Evolutionary conservation across 1,284 basidiomycete genomes (phyloP).

Genomic region (Microbotryum lychnidis-dioicae): DNA sequence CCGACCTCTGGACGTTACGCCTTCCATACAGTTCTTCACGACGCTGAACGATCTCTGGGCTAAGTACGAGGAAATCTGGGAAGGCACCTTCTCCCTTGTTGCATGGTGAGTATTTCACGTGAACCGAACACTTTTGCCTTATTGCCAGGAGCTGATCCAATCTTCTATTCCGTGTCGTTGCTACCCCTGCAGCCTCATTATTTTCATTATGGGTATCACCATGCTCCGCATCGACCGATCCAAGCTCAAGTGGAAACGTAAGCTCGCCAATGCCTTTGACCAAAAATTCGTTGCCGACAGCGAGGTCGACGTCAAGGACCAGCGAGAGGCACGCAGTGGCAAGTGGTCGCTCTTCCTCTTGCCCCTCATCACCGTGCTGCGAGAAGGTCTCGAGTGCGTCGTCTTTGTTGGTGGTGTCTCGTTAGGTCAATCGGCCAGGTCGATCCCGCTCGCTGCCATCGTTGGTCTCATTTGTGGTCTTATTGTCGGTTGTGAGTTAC

Average conservation of each 20-base stretch:
- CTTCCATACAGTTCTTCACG: conserved; percentile 44
- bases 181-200: conserved; percentile 50
- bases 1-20: not conserved
- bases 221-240: conserved; percentile 55
- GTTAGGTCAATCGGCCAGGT: conserved; percentile 64
- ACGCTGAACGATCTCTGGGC: conserved; percentile 49
- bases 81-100: conserved; percentile 64
- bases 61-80: conserved; percentile 50
- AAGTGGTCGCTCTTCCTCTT: conserved; percentile 81
- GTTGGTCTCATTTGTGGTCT: conserved; percentile 69
- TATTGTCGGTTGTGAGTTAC: conserved; percentile 49
- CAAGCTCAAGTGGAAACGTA: conserved; percentile 81
- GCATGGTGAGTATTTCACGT: conserved; percentile 43
- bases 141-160: not conserved
- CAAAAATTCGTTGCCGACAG: conserved; percentile 39
- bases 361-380: conserved; percentile 78
- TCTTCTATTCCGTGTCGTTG: not conserved
- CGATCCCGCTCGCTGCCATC: conserved; percentile 82
- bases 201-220: conserved; percentile 60
- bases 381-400: conserved; percentile 88
- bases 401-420: conserved; percentile 89
- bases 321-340: conserved; percentile 21
- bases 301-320: conserved; percentile 15
- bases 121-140: not conserved
- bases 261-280: conserved; percentile 70